phyloP scores from a whole-genome alignment of 73 alveolate genomes.

The Uronychia setigera region DNA sequence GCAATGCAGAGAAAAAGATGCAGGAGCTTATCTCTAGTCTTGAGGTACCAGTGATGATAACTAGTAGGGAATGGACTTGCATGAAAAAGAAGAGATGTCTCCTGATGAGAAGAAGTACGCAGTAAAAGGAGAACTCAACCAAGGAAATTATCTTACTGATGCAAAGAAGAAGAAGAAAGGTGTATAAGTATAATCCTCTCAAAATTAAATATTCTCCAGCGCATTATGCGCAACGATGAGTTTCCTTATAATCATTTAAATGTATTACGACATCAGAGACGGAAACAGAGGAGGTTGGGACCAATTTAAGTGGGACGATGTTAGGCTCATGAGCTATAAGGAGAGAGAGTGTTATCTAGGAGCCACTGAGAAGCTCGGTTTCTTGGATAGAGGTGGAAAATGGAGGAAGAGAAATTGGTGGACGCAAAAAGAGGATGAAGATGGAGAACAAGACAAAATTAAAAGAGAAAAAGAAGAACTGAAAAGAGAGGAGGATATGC shows the following conservation, averaged over 20 bases:
- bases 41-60: not conserved
- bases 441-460: constrained; percentile 62
- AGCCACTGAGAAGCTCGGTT: constrained; percentile 90
- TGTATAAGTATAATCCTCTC: not conserved
- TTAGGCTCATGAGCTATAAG: constrained; percentile 88
- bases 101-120: constrained; percentile 1
- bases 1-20: constrained; percentile 38
- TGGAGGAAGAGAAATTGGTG: constrained; percentile 98
- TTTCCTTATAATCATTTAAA: constrained; percentile 4
- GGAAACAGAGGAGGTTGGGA: constrained; percentile 99
- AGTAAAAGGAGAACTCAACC: not conserved
- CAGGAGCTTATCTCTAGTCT: constrained; percentile 4
- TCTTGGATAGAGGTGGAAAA: constrained; percentile 97
- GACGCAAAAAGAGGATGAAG: constrained; percentile 50
- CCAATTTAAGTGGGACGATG: constrained; percentile 97
- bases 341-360: constrained; percentile 98
- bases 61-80: too few species aligned
- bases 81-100: constrained; percentile 6
- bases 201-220: not conserved
- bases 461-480: constrained; percentile 51
- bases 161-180: not conserved
- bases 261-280: constrained; percentile 80
- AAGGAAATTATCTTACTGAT: not conserved
- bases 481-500: constrained; percentile 57
- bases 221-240: not conserved